Percentiles rank a stretch among this genome's conserved stretches.
Conservation (phyloP, 176 grass and related monocot species). For the Cymbopogon citratus region DNA sequence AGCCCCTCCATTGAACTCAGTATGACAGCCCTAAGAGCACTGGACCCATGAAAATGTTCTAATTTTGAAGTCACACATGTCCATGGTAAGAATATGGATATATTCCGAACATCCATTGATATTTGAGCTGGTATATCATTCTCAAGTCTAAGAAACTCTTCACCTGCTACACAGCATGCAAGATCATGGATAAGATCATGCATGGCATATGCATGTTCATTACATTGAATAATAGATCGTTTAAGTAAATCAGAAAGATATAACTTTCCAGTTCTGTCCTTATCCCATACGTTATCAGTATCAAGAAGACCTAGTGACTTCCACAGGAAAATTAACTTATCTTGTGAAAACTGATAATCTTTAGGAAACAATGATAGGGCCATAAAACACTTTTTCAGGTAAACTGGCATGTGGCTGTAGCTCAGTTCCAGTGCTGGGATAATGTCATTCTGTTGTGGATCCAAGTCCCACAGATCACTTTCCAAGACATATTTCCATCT, state of each 20-base stretch:
- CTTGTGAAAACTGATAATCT: slow-evolving; percentile 17
- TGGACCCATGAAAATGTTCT: background rate
- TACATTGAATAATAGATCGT: background rate
- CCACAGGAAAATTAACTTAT: slow-evolving; percentile 30
- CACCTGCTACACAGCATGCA: background rate
- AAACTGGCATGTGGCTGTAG: slow-evolving; percentile 25
- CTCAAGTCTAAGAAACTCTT: slow-evolving; percentile 16
- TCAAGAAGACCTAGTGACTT: slow-evolving; percentile 24
- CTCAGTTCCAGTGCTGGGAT: slow-evolving; percentile 36
- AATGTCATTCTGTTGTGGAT: background rate
- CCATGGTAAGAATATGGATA: slow-evolving; percentile 8
- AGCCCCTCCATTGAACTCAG: background rate
- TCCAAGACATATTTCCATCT: slow-evolving; percentile 33
- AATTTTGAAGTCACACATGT: background rate
- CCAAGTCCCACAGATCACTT: slow-evolving; percentile 40
- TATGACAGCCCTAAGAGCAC: background rate
- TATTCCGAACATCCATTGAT: background rate
- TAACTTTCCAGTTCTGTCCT: background rate
- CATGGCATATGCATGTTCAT: background rate
- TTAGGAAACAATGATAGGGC: slow-evolving; percentile 33
- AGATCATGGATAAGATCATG: slow-evolving; percentile 5
- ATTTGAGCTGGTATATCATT: background rate
- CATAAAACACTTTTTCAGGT: slow-evolving; percentile 35
- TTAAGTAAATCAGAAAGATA: slow-evolving; percentile 40
- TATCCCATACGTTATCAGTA: background rate